A percentile compares a stretch with the other conserved stretches of the same genome.
These are phyloP conservation scores for Suhomyces kunorum DNA, from an alignment of 1,139 yeast species.

Conservation along the genomic window DNA sequence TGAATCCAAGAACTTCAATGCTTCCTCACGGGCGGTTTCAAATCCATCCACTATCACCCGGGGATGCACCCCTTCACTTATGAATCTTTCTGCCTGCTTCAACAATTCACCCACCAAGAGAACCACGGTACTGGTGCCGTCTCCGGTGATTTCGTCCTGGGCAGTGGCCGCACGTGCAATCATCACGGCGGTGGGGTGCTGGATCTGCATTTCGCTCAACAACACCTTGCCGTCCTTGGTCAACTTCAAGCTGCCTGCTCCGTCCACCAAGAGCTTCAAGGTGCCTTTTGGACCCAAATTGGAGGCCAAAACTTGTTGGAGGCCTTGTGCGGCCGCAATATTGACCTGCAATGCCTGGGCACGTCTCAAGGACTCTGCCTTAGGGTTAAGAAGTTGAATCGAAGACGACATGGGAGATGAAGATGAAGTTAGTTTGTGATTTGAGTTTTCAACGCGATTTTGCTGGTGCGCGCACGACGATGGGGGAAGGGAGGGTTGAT, in stretches of 20 bases:
- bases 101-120: conserved; percentile 91
- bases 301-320: conserved; percentile 87
- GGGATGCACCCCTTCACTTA: conserved; percentile 95
- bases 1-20: conserved; percentile 66
- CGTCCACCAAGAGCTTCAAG: conserved; percentile 92
- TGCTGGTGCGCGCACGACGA: conserved; percentile 8
- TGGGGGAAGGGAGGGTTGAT: background rate
- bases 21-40: conserved; percentile 79
- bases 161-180: conserved; percentile 98
- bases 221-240: conserved; percentile 97
- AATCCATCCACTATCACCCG: conserved; percentile 93
- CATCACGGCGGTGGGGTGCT: conserved; percentile 99
- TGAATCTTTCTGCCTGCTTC: conserved; percentile 91
- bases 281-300: conserved; percentile 98
- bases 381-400: conserved; percentile 90
- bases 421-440: conserved; percentile 28
- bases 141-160: conserved; percentile 98
- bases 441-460: conserved; percentile 15
- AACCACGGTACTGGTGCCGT: conserved; percentile 98
- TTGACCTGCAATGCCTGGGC: conserved; percentile 94
- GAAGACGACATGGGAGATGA: conserved; percentile 61
- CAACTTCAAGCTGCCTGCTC: conserved; percentile 91
- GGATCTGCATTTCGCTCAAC: conserved; percentile 95
- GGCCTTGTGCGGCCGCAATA: conserved; percentile 94
- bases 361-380: conserved; percentile 93